These are phyloP conservation scores for Coemansia asiatica DNA, from an alignment of 192 early-diverging fungal genomes.

Conservation along the genomic window DNA sequence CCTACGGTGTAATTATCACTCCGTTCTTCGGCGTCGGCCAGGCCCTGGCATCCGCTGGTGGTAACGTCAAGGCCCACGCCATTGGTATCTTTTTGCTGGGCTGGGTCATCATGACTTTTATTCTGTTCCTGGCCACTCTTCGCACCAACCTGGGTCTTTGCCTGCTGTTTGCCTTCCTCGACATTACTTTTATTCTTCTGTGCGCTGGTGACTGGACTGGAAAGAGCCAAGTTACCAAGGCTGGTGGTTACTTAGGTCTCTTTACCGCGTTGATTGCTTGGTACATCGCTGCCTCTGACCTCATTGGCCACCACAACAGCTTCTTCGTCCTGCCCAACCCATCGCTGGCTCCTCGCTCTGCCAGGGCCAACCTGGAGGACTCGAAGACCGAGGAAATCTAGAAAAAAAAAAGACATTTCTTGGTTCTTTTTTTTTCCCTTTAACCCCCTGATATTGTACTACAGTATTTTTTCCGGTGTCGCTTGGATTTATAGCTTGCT, in stretches of 20 bases:
- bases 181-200: constrained; percentile 70
- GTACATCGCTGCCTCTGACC: constrained; percentile 69
- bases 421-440: constrained; percentile 9
- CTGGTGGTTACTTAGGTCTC: constrained; percentile 72
- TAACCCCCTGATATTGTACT: background rate
- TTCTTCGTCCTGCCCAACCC: constrained; percentile 61
- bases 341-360: constrained; percentile 32
- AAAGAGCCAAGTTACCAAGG: constrained; percentile 51
- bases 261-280: constrained; percentile 74
- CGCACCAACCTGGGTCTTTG: constrained; percentile 64
- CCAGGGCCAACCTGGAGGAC: constrained; percentile 22
- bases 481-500: constrained; percentile 3
- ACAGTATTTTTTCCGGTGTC: background rate
- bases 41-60: constrained; percentile 37
- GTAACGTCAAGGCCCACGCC: constrained; percentile 40
- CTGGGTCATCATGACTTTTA: constrained; percentile 71
- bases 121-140: constrained; percentile 66
- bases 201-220: constrained; percentile 62
- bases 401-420: too few species aligned
- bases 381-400: constrained; percentile 30
- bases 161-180: constrained; percentile 65
- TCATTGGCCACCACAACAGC: constrained; percentile 58
- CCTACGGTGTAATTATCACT: constrained; percentile 60
- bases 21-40: constrained; percentile 58
- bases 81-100: constrained; percentile 66